These are phyloP conservation scores for Hirschioporus abietinus DNA, from an alignment of 768 basidiomycete species.

Conservation along the genomic window DNA sequence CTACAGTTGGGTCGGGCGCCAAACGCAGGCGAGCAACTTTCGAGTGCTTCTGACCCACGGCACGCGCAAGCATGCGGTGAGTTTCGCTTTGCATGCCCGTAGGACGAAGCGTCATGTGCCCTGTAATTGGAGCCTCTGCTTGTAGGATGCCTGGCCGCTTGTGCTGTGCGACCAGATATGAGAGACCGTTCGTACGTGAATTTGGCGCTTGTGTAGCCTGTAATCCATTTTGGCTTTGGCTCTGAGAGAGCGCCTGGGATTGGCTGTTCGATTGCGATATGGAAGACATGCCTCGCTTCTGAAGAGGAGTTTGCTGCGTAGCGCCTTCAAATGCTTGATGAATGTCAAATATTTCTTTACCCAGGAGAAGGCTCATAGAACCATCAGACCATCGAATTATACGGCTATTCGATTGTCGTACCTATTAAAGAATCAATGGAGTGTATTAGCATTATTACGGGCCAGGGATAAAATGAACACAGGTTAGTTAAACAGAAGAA, in stretches of 20 bases:
- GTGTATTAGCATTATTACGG: slow-evolving; percentile 4
- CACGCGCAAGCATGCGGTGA: slow-evolving; percentile 82
- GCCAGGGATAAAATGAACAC: no score
- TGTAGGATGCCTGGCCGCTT: slow-evolving; percentile 84
- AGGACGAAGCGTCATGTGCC: slow-evolving; percentile 78
- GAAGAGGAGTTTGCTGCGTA: slow-evolving; percentile 36
- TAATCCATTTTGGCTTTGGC: slow-evolving; percentile 28
- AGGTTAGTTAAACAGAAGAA: no score
- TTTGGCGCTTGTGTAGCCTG: slow-evolving; percentile 23
- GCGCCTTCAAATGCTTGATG: slow-evolving; percentile 71
- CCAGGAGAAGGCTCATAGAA: slow-evolving; percentile 81
- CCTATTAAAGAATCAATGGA: slow-evolving; percentile 38
- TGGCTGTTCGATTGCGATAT: slow-evolving; percentile 28
- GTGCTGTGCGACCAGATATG: slow-evolving; percentile 87
- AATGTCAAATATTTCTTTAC: slow-evolving; percentile 92
- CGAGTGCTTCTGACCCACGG: slow-evolving; percentile 80
- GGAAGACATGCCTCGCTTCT: slow-evolving; percentile 44
- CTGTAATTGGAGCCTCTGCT: slow-evolving; percentile 76
- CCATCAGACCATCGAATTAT: slow-evolving; percentile 97
- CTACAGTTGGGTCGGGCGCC: slow-evolving; percentile 70
- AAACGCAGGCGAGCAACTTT: slow-evolving; percentile 75
- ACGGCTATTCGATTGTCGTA: slow-evolving; percentile 83
- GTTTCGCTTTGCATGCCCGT: slow-evolving; percentile 89
- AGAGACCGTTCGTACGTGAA: slow-evolving; percentile 64
- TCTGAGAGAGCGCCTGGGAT: slow-evolving; percentile 23